A percentile compares a stretch with the other conserved stretches of the same genome.
phyloP scores from a whole-genome alignment of 306 rosid genomes.

The Echinosophora koreensis region DNA sequence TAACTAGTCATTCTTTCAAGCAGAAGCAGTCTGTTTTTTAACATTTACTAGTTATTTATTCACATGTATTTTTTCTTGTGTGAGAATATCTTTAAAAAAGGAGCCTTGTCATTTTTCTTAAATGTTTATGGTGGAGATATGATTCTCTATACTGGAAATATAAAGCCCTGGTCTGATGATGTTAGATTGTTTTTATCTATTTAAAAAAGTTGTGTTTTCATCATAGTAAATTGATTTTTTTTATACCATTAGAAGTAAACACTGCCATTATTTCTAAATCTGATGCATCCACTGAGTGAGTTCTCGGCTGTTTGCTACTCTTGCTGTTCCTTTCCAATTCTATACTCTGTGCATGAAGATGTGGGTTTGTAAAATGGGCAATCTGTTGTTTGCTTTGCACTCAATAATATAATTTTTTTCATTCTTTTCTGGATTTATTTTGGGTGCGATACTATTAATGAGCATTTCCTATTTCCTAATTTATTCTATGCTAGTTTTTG shows the following conservation, averaged over 20 bases:
- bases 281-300: neutral
- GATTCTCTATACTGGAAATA: neutral
- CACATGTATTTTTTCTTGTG: neutral
- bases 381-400: neutral
- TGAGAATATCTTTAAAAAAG: too few relatives aligned
- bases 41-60: neutral
- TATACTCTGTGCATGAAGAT: neutral
- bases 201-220: neutral
- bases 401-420: neutral
- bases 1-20: neutral
- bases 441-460: constrained; percentile 7
- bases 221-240: neutral
- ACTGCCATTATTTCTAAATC: neutral
- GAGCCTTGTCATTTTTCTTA: too few relatives aligned
- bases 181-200: neutral
- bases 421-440: neutral
- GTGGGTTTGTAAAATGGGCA: constrained; percentile 5
- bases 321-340: neutral
- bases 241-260: neutral
- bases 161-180: neutral
- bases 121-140: neutral
- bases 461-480: neutral
- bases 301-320: neutral
- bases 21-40: neutral
- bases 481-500: constrained; percentile 21